Base-by-base conservation (phyloP, 2,329 filamentous ascomycete species). In the Lachnellula occidentalis region DNA sequence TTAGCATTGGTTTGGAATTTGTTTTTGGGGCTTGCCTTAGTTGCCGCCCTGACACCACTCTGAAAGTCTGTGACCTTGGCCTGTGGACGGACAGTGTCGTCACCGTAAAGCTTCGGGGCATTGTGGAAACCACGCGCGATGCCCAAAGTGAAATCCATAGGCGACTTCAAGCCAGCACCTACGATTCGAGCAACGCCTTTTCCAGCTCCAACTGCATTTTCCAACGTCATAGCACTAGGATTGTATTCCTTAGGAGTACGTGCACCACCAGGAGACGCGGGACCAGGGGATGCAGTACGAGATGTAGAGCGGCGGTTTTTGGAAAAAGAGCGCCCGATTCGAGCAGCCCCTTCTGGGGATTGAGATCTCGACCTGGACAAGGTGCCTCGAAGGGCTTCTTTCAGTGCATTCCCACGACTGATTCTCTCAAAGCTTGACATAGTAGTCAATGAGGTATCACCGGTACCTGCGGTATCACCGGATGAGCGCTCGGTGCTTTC, bases 51-150 rank as follows among this genome's bases (percentile, higher is more conserved):
- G 24, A 96, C 71, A 0, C 92, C 92, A 58, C 85, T 89, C 50
- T 82, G 78, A 48, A 95, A 74, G 50, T 85, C 87, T 0, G 88
- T 91, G 4, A 96, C 88, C 62, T 89, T 90, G 55, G 90, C 87
- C 1, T 81, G 75, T n/a, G 87, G 86, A 8, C 89, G 80, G 1
- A 96, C 84, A 1, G 85, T 92, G 1, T 89, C 83, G 64, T 95
- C 91, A 42, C 91, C 88, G 67, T 96, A 96, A 1, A 96, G 74
- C 61, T 82, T 86, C 0, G 92, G 91, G 5, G 88, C 86, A 64
- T 96, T 96, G 67, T 92, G 87, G 68, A 96, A 95, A 0, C 92
- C 92, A 69, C 87, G 88, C 0, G 91, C 87, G 37, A 96, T 72
- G 1, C 88, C 88, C 42, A 96, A 73, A 41, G 88, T 89, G 59